Conservation (phyloP, 495 filamentous ascomycete genomes). For the Neurospora sp. region DNA sequence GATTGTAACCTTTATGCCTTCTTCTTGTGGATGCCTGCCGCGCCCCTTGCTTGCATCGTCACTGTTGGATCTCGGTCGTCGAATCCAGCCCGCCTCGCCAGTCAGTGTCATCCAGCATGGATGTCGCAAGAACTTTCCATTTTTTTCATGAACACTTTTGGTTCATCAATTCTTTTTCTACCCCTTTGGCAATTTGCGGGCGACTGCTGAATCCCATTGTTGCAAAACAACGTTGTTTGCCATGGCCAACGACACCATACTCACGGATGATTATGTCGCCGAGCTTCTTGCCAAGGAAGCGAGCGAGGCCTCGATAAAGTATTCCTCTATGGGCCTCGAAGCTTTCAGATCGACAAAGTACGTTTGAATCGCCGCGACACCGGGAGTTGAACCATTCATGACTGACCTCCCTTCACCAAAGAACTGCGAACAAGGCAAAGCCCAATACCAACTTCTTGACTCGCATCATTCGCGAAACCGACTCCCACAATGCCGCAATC, state of each 20-base stretch:
- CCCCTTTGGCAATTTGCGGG: too few species aligned
- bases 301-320: conserved; percentile 54
- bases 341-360: conserved; percentile 61
- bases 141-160: not conserved
- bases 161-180: not conserved
- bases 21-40: not conserved
- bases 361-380: conserved; percentile 10
- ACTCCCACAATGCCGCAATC: conserved; percentile 81
- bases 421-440: conserved; percentile 61
- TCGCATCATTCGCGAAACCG: conserved; percentile 80
- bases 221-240: not conserved
- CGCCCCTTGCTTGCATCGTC: not conserved
- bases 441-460: conserved; percentile 85
- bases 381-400: not conserved
- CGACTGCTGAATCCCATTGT: not conserved
- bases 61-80: not conserved
- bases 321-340: conserved; percentile 60
- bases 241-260: conserved; percentile 30
- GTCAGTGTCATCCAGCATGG: not conserved
- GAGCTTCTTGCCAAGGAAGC: conserved; percentile 66
- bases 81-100: not conserved
- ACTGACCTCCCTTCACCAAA: conserved; percentile 9
- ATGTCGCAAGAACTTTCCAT: not conserved
- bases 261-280: conserved; percentile 68
- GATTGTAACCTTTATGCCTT: not conserved